These are phyloP conservation scores for Vaccinium darrowii DNA, from an alignment of 148 eudicot species.

Conservation along the genomic window DNA sequence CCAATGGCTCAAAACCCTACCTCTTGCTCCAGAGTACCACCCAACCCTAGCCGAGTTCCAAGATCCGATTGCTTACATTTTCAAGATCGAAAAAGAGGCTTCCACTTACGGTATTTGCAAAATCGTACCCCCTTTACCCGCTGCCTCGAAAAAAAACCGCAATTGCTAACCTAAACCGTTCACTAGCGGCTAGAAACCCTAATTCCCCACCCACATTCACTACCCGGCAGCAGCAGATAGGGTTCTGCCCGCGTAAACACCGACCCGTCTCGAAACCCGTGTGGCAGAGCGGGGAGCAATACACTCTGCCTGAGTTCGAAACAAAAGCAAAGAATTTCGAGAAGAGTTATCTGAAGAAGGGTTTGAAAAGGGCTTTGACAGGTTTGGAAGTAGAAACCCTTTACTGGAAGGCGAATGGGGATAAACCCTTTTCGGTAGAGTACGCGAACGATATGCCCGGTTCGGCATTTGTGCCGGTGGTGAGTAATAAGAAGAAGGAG, in stretches of 20 bases:
- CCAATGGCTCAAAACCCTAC: constrained; percentile 85
- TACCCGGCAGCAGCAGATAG: constrained; percentile 88
- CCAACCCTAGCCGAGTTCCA: constrained; percentile 86
- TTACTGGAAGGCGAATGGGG: constrained; percentile 89
- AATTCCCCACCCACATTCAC: constrained; percentile 58
- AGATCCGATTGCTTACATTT: constrained; percentile 94
- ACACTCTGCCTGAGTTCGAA: constrained; percentile 66
- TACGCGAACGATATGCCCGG: constrained; percentile 99
- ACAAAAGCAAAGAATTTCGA: constrained; percentile 76
- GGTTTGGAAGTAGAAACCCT: constrained; percentile 72
- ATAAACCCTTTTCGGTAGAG: constrained; percentile 79
- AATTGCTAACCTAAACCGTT: constrained; percentile 56
- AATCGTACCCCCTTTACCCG: constrained; percentile 80
- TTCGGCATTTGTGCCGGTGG: constrained; percentile 54
- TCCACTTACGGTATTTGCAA: constrained; percentile 87
- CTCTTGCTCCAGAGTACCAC: constrained; percentile 90
- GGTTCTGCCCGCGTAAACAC: constrained; percentile 91
- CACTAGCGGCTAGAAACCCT: constrained; percentile 47
- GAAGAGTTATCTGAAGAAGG: constrained; percentile 51
- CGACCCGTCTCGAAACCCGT: constrained; percentile 83
- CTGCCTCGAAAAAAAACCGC: constrained; percentile 49
- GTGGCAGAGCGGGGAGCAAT: constrained; percentile 88
- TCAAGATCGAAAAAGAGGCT: constrained; percentile 88
- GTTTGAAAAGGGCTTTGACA: constrained; percentile 41
- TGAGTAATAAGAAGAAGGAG: constrained; percentile 27